These are phyloP conservation scores for sunflower (Helianthus annuus) DNA, from an alignment of 129 eudicot genomes.

Conservation along the genomic window DNA sequence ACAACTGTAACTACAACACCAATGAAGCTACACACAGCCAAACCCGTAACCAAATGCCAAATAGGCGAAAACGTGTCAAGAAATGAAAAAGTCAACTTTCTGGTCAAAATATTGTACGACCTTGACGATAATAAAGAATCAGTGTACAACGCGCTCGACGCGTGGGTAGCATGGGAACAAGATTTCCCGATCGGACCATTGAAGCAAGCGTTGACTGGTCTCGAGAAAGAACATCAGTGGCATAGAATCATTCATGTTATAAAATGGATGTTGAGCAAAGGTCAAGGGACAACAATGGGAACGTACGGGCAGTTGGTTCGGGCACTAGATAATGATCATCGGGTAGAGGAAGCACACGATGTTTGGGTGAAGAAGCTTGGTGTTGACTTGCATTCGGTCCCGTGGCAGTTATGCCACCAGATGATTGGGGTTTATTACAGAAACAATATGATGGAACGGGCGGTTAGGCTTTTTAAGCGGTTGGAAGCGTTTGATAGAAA, in stretches of 20 bases:
- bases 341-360: constrained; percentile 71
- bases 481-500: constrained; percentile 65
- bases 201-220: constrained; percentile 51
- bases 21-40: constrained; percentile 1
- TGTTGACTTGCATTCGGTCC: constrained; percentile 65
- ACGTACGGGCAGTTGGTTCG: constrained; percentile 68
- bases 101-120: constrained; percentile 46
- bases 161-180: constrained; percentile 89
- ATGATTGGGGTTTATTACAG: constrained; percentile 67
- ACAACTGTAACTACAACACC: constrained; percentile 1
- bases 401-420: constrained; percentile 67
- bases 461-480: constrained; percentile 63
- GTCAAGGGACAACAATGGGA: constrained; percentile 79
- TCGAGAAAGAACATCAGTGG: constrained; percentile 77
- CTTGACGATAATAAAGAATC: constrained; percentile 59
- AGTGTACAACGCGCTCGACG: constrained; percentile 67
- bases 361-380: constrained; percentile 70
- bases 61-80: constrained; percentile 57
- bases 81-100: constrained; percentile 47
- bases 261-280: constrained; percentile 88
- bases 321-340: constrained; percentile 72
- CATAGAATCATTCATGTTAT: constrained; percentile 72
- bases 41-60: constrained; percentile 26
- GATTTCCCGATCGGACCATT: constrained; percentile 68
- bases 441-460: constrained; percentile 62